These are phyloP conservation scores for Echeveria elegans DNA, from an alignment of 164 flowering plant genomes.

Conservation along the genomic window DNA sequence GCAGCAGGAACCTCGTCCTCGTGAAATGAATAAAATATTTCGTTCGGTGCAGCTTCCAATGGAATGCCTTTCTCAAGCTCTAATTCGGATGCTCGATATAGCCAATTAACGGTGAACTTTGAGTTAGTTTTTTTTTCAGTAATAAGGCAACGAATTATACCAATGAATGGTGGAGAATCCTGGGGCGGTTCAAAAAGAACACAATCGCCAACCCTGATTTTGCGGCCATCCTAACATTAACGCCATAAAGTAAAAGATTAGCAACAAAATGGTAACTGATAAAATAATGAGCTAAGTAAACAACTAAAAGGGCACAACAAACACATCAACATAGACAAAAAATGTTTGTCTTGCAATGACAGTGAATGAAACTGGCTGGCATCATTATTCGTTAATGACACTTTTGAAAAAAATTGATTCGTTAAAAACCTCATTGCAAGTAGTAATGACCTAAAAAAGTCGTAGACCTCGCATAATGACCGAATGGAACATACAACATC, in stretches of 20 bases:
- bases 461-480: too few relatives aligned
- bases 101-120: conserved; percentile 72
- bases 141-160: background rate
- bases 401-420: too few relatives aligned
- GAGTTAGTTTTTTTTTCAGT: conserved; percentile 19
- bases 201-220: conserved; percentile 40
- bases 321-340: background rate
- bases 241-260: conserved; percentile 7
- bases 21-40: too few relatives aligned
- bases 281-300: background rate
- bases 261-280: background rate
- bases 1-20: conserved; percentile 74
- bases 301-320: too few relatives aligned
- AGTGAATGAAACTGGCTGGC: too few relatives aligned
- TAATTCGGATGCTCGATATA: conserved; percentile 80
- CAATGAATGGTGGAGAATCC: conserved; percentile 15
- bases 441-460: too few relatives aligned
- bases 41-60: conserved; percentile 42
- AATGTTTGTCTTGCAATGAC: background rate
- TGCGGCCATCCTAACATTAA: conserved; percentile 48
- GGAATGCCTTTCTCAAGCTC: conserved; percentile 69
- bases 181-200: conserved; percentile 76
- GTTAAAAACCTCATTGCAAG: too few relatives aligned
- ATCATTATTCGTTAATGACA: too few relatives aligned
- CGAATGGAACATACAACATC: too few relatives aligned